A percentile compares a stretch with the other conserved stretches of the same genome.
Evolutionary conservation across 257 asterid genomes (phyloP).

Genomic region (Salvia rosmarinus): DNA sequence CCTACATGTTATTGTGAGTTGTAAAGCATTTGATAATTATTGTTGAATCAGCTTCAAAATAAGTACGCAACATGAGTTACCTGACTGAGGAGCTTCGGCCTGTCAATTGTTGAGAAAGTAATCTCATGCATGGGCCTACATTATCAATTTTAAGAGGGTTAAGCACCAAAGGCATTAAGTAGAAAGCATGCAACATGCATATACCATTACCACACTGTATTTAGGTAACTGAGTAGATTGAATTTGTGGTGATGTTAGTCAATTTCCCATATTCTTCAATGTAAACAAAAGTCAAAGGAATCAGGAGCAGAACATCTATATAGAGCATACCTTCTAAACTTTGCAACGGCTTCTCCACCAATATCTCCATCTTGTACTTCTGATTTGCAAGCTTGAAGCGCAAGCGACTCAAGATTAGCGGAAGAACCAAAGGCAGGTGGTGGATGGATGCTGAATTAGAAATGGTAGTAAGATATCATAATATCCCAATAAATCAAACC

Average conservation of each 20-base stretch:
- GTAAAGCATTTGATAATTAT: not conserved
- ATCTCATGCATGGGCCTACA: slow-evolving; percentile 97
- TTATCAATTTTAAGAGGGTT: slow-evolving; percentile 18
- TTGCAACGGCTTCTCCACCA: slow-evolving; percentile 44
- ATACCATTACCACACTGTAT: not conserved
- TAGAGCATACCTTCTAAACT: slow-evolving; percentile 57
- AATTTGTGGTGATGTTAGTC: not conserved
- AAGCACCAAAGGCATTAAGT: not conserved
- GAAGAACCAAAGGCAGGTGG: slow-evolving; percentile 99
- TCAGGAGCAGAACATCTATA: slow-evolving; percentile 20
- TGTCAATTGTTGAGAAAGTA: slow-evolving; percentile 82
- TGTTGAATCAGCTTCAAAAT: slow-evolving; percentile 19
- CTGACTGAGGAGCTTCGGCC: slow-evolving; percentile 94
- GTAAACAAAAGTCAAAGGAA: slow-evolving; percentile 21
- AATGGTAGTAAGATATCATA: slow-evolving; percentile 31
- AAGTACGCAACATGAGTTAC: slow-evolving; percentile 42
- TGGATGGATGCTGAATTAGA: slow-evolving; percentile 78
- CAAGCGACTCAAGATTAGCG: slow-evolving; percentile 94
- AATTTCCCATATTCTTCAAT: slow-evolving; percentile 10
- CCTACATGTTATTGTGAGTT: slow-evolving; percentile 7
- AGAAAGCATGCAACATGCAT: slow-evolving; percentile 9
- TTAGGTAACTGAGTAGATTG: not conserved
- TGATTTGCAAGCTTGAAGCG: slow-evolving; percentile 66
- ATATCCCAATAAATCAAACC: slow-evolving; percentile 18
- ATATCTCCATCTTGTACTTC: slow-evolving; percentile 62